Evolutionary conservation across 2,329 filamentous ascomycete genomes (phyloP).

Genomic region (Drechslerella dactyloides): DNA sequence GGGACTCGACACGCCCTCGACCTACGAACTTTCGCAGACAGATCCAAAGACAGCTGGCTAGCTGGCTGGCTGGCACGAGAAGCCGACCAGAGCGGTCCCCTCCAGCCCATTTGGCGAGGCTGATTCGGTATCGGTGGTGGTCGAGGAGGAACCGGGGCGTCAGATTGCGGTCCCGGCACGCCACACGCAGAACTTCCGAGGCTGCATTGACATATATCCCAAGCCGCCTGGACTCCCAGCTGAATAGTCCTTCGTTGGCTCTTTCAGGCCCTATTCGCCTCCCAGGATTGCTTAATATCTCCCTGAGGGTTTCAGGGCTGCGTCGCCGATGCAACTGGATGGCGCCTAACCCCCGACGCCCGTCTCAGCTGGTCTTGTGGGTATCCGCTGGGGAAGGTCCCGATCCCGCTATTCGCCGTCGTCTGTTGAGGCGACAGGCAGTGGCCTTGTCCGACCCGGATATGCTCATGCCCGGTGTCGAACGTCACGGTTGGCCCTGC

Average conservation of each 20-base stretch:
- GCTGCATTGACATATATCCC: neutral
- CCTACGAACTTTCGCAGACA: neutral
- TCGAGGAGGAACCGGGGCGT: neutral
- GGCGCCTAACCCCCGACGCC: neutral
- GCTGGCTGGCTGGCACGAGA: neutral
- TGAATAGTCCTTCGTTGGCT: no score
- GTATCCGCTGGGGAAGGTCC: neutral
- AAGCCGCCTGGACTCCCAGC: neutral
- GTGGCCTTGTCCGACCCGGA: no score
- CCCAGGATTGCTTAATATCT: neutral
- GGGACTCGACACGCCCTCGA: neutral
- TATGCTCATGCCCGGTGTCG: no score
- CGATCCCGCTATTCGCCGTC: no score
- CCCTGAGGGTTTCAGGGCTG: neutral
- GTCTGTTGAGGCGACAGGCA: no score
- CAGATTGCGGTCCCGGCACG: neutral
- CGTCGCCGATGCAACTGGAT: constrained; percentile 1
- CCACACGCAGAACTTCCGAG: neutral
- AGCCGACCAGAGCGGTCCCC: neutral
- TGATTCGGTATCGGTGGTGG: neutral
- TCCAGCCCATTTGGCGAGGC: neutral
- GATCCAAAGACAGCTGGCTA: neutral
- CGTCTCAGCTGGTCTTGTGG: constrained; percentile 1
- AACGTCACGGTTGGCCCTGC: no score
- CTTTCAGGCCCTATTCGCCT: no score